These are phyloP conservation scores for Saccharomyces hybrid DNA, from an alignment of 1,139 yeast genomes.

Conservation along the genomic window DNA sequence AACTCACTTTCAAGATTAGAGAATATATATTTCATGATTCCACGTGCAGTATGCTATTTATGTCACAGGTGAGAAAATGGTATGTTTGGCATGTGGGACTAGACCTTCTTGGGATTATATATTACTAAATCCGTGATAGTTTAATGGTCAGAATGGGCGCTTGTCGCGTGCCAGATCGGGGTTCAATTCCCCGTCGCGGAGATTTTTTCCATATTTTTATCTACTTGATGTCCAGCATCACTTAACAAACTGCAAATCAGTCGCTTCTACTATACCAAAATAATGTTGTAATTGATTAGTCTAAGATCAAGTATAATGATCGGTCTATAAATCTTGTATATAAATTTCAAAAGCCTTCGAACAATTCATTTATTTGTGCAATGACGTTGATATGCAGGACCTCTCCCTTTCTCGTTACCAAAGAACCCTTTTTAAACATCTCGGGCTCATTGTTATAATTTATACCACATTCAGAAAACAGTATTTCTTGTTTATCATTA, in stretches of 20 bases:
- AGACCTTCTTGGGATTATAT: too few species aligned
- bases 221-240: too few species aligned
- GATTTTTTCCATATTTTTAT: slow-evolving; percentile 11
- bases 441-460: slow-evolving; percentile 89
- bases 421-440: slow-evolving; percentile 79
- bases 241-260: too few species aligned
- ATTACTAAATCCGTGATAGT: slow-evolving; percentile 26
- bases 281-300: background rate
- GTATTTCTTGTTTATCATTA: slow-evolving; percentile 78
- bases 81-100: too few species aligned
- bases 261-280: too few species aligned
- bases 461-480: slow-evolving; percentile 68
- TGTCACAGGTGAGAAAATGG: too few species aligned
- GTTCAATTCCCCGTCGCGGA: slow-evolving; percentile 37
- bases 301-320: background rate
- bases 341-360: slow-evolving; percentile 22
- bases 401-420: slow-evolving; percentile 51
- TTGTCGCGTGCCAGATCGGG: slow-evolving; percentile 37
- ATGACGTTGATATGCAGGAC: slow-evolving; percentile 35
- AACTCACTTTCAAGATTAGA: background rate
- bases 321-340: background rate
- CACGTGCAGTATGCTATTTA: too few species aligned
- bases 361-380: slow-evolving; percentile 32
- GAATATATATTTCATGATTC: background rate
- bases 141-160: slow-evolving; percentile 35